Base-by-base conservation (phyloP, 129 eudicot genomes). In the Chrysanthemum seticuspe region DNA sequence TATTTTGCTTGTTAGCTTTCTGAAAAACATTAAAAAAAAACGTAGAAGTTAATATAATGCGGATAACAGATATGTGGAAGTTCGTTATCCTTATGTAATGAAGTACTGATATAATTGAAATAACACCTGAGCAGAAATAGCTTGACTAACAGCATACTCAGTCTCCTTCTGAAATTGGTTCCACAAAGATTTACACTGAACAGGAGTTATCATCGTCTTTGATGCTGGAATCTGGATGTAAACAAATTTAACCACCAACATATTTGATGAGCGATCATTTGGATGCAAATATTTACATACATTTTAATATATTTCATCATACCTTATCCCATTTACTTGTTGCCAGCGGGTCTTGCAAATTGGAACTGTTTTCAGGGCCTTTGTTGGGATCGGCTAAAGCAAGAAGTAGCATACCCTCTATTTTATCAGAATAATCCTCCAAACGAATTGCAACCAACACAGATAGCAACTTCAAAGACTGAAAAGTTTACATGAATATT, bases 121-220 rank as follows among this genome's bases (percentile, higher is more conserved):
- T 31, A 13, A 2, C 74, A 80, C 96, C 96, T 88, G 91, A 29
- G 91, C 85, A 18, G 89, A 63, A 58, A 88, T 76, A 25, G 96
- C 96, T 83, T 88, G 96, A 58, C 76, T 82, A 65, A 86, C 80
- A 0, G 87, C 82, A 59, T 86, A 89, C 80, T 89, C 96, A 3
- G 96, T 89, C 75, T 86, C 96, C 64, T 78, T 77, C 36, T 79
- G 85, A 56, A 89, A 86, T 27, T 86, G 96, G 72, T 54, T 44
- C 98, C 98, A 92, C 74, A 92, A 76, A 48, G 94, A 77, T 79
- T 92, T 92, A 81, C 97, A 92, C 58, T 92, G 97, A 44, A 92
- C 96, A 31, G 96, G 98, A 55, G 96, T 87, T 10, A 92, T 73
- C 80, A 92, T 77, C 53, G 96, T 92, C 69, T 89, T 92, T 52